Evolutionary conservation across 495 filamentous ascomycete species (phyloP).

Genomic region (Hypoxylon lienhwacheense): DNA sequence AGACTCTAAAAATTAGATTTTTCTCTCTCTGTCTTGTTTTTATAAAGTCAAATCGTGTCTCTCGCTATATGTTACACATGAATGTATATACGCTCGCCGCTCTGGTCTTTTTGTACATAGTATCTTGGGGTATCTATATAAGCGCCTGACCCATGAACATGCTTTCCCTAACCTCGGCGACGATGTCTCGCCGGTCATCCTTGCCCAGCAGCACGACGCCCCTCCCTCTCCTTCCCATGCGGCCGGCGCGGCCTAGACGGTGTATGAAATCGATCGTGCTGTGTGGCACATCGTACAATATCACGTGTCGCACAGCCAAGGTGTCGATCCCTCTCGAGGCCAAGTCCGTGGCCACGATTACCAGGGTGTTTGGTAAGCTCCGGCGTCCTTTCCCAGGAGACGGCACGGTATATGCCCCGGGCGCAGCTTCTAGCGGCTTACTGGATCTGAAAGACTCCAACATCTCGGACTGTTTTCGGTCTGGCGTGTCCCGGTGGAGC

Average conservation of each 20-base stretch:
- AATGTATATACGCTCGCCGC: neutral
- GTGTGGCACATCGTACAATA: slow-evolving; percentile 94
- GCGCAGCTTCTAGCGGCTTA: slow-evolving; percentile 47
- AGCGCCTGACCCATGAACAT: slow-evolving; percentile 91
- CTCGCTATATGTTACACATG: neutral
- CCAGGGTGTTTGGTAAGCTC: slow-evolving; percentile 70
- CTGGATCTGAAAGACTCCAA: slow-evolving; percentile 72
- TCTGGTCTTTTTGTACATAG: slow-evolving; percentile 13
- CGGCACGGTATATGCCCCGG: slow-evolving; percentile 14
- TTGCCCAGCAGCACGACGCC: slow-evolving; percentile 89
- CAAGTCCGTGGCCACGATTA: slow-evolving; percentile 91
- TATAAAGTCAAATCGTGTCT: too few relatives aligned
- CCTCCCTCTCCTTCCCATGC: slow-evolving; percentile 88
- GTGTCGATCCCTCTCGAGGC: slow-evolving; percentile 94
- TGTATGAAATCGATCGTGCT: slow-evolving; percentile 97
- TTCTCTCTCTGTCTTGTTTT: too few relatives aligned
- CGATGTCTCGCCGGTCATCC: slow-evolving; percentile 84
- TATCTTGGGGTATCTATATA: slow-evolving; percentile 57
- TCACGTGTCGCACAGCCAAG: slow-evolving; percentile 83
- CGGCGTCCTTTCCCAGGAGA: slow-evolving; percentile 30
- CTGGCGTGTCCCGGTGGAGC: slow-evolving; percentile 76
- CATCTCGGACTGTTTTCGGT: slow-evolving; percentile 71
- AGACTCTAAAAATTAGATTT: too few relatives aligned
- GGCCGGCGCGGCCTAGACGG: slow-evolving; percentile 82
- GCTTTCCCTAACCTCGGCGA: slow-evolving; percentile 87